These are phyloP conservation scores for Platanthera zijinensis DNA, from an alignment of 106 monocot genomes.

Conservation along the genomic window DNA sequence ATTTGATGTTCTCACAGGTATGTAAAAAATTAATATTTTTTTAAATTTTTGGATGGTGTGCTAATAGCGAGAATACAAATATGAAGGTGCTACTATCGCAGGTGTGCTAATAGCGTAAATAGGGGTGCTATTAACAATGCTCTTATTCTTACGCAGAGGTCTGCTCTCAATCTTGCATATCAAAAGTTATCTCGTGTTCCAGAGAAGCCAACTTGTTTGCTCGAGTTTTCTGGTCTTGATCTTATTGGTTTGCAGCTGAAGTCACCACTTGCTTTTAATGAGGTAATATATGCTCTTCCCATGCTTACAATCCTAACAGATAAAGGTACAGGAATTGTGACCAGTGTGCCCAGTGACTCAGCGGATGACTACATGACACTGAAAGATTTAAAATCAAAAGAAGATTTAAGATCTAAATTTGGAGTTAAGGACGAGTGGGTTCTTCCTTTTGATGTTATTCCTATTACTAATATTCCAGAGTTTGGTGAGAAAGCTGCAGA, in stretches of 20 bases:
- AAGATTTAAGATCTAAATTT: slow-evolving; percentile 62
- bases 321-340: slow-evolving; percentile 94
- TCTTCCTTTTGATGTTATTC: slow-evolving; percentile 70
- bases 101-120: too few species aligned
- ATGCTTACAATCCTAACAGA: slow-evolving; percentile 95
- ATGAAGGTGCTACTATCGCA: too few species aligned
- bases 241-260: slow-evolving; percentile 73
- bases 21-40: too few species aligned
- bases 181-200: slow-evolving; percentile 67
- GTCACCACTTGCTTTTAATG: slow-evolving; percentile 69
- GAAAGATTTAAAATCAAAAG: slow-evolving; percentile 79
- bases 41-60: too few species aligned
- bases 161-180: slow-evolving; percentile 76
- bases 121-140: too few species aligned
- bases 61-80: too few species aligned
- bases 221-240: slow-evolving; percentile 66
- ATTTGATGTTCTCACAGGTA: too few species aligned
- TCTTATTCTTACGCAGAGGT: slow-evolving; percentile 65
- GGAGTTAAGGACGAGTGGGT: slow-evolving; percentile 90
- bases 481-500: slow-evolving; percentile 85
- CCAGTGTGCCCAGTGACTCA: slow-evolving; percentile 91
- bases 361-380: slow-evolving; percentile 86
- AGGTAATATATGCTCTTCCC: slow-evolving; percentile 74
- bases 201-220: slow-evolving; percentile 67
- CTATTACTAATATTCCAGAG: slow-evolving; percentile 86